These are phyloP conservation scores for Gossypium rotundifolium DNA, from an alignment of 345 rosid genomes.

Conservation along the genomic window DNA sequence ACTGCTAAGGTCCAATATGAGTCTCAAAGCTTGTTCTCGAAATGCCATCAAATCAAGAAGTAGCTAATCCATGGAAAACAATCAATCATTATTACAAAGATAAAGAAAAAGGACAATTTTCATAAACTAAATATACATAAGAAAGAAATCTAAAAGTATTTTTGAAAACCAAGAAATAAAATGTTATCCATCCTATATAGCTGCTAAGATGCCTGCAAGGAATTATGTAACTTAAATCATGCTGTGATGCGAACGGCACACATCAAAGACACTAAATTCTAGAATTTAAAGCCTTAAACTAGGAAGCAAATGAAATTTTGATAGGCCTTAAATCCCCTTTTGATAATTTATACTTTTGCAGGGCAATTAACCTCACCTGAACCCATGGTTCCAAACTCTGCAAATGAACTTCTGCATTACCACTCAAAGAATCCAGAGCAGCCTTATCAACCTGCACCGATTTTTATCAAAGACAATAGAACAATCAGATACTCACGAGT, in stretches of 20 bases:
- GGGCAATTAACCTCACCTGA: constrained; percentile 45
- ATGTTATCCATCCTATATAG: not conserved
- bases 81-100: constrained; percentile 5
- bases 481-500: constrained; percentile 8
- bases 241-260: not conserved
- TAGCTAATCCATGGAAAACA: constrained; percentile 55
- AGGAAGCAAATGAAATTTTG: constrained; percentile 4
- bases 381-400: constrained; percentile 97
- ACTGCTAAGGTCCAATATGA: constrained; percentile 94
- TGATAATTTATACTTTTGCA: not conserved
- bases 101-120: not conserved
- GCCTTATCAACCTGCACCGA: constrained; percentile 74
- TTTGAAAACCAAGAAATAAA: not conserved
- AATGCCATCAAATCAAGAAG: constrained; percentile 96
- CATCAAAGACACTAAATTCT: not conserved
- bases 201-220: not conserved
- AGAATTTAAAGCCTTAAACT: not conserved
- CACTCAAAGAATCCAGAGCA: constrained; percentile 83
- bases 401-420: constrained; percentile 80
- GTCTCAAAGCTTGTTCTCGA: constrained; percentile 94
- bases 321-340: constrained; percentile 4
- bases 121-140: not conserved
- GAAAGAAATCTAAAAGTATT: not conserved
- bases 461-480: constrained; percentile 1
- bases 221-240: not conserved